Percentiles rank a stretch among this genome's conserved stretches.
Conservation (phyloP, 352 stramenopile species). For the Pythium insidiosum region DNA sequence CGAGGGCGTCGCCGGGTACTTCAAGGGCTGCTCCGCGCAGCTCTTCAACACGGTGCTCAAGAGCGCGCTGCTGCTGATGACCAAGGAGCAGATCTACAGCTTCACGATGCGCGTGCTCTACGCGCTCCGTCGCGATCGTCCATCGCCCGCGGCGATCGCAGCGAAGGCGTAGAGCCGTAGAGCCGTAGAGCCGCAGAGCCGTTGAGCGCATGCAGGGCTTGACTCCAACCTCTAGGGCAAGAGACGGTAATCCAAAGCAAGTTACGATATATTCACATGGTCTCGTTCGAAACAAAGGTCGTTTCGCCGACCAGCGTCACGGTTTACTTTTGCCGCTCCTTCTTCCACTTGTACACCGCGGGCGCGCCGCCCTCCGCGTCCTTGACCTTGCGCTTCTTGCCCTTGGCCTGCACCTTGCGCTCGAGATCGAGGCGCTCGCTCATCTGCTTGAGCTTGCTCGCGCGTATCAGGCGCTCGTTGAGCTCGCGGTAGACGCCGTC, state of each 20-base stretch:
- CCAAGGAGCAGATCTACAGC: conserved; percentile 76
- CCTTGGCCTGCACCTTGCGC: conserved; percentile 79
- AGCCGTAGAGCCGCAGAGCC: too few relatives aligned
- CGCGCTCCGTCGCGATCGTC: conserved; percentile 32
- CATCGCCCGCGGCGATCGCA: not conserved
- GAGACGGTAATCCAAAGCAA: too few relatives aligned
- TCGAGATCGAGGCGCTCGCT: conserved; percentile 73
- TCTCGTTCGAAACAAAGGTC: not conserved
- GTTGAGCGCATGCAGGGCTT: too few relatives aligned
- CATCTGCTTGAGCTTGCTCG: conserved; percentile 62
- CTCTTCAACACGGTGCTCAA: conserved; percentile 82
- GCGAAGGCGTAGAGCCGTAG: conserved; percentile 3
- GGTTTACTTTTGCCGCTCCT: conserved; percentile 78
- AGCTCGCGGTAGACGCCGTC: conserved; percentile 63
- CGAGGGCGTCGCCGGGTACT: conserved; percentile 51
- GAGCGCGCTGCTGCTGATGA: conserved; percentile 77
- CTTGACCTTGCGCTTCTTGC: conserved; percentile 77
- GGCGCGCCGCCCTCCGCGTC: conserved; percentile 54
- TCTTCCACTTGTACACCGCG: conserved; percentile 86
- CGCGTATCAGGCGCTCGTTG: conserved; percentile 53
- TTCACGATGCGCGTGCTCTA: conserved; percentile 71
- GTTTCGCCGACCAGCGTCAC: too few relatives aligned
- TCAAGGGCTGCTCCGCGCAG: conserved; percentile 72
- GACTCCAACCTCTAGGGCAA: too few relatives aligned
- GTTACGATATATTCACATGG: too few relatives aligned